Evolutionary conservation across 768 basidiomycete species (phyloP).

Genomic region (Phylloporus rhodoxanthus): DNA sequence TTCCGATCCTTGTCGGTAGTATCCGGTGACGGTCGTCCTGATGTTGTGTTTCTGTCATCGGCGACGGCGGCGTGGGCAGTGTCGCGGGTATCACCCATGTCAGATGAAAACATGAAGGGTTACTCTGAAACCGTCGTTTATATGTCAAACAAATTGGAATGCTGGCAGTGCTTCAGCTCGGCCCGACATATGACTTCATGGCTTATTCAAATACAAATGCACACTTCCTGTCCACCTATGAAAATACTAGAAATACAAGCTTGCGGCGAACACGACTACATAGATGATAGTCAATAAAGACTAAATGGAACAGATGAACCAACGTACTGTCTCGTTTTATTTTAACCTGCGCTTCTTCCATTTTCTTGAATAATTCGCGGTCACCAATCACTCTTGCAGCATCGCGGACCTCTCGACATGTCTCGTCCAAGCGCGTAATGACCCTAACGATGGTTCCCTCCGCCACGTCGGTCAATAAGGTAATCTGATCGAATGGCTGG

Average conservation of each 20-base stretch:
- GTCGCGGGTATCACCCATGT: conserved; percentile 11
- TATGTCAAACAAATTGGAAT: conserved; percentile 21
- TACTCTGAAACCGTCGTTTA: conserved; percentile 7
- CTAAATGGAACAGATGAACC: neutral
- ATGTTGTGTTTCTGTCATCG: neutral
- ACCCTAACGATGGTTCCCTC: conserved; percentile 97
- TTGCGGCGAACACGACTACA: conserved; percentile 80
- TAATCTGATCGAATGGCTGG: conserved; percentile 95
- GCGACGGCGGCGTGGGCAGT: neutral
- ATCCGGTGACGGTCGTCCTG: conserved; percentile 4
- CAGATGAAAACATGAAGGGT: conserved; percentile 1
- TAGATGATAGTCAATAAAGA: conserved; percentile 6
- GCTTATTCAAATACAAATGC: neutral
- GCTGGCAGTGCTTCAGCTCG: conserved; percentile 4
- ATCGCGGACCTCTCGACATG: conserved; percentile 93
- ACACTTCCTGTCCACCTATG: neutral
- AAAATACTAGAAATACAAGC: conserved; percentile 66
- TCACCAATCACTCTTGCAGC: conserved; percentile 97
- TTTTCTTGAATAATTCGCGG: conserved; percentile 91
- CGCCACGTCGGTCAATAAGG: conserved; percentile 83
- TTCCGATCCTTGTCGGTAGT: conserved; percentile 10
- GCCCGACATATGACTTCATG: conserved; percentile 10
- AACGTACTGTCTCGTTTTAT: conserved; percentile 94
- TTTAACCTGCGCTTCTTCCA: conserved; percentile 91
- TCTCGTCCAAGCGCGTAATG: conserved; percentile 94